Percentiles rank a stretch among this genome's conserved stretches.
Conservation (phyloP, 345 rosid species). For the Cardamine resedifolia region DNA sequence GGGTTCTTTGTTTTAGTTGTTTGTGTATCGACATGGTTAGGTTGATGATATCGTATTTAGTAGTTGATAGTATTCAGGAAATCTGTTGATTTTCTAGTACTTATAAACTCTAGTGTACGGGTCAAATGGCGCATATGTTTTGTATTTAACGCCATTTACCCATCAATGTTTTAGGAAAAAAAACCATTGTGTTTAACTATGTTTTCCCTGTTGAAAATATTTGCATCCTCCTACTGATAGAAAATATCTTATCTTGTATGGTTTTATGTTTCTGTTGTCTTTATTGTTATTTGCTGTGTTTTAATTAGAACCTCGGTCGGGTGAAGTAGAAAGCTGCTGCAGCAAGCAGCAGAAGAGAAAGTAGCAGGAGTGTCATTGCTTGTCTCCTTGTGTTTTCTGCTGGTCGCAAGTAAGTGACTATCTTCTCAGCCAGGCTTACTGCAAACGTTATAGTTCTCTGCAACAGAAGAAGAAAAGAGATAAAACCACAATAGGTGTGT, state of each 20-base stretch:
- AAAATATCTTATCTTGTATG: background rate
- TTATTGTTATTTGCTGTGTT: conserved; percentile 1
- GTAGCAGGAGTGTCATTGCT: conserved; percentile 2
- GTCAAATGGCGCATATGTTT: conserved; percentile 46
- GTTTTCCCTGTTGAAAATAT: conserved; percentile 2
- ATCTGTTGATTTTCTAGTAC: conserved; percentile 43
- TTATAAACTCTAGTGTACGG: conserved; percentile 42
- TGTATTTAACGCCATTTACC: conserved; percentile 50
- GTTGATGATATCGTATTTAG: conserved; percentile 33
- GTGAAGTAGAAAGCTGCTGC: conserved; percentile 37
- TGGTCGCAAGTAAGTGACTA: conserved; percentile 25
- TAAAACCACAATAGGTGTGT: background rate
- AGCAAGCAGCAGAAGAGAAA: conserved; percentile 33
- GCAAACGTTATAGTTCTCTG: conserved; percentile 48
- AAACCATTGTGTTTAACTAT: conserved; percentile 18
- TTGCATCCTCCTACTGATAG: conserved; percentile 19
- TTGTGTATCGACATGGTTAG: conserved; percentile 52
- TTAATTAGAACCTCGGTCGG: conserved; percentile 5
- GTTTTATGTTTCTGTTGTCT: background rate
- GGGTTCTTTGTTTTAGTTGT: conserved; percentile 29
- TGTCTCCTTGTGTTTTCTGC: conserved; percentile 27
- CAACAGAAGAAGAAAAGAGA: background rate
- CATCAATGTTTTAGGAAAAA: conserved; percentile 37
- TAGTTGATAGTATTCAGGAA: conserved; percentile 34
- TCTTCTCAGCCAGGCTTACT: conserved; percentile 37